Evolutionary conservation across 2,329 filamentous ascomycete genomes (phyloP).

Genomic region (Cadophora sp.): DNA sequence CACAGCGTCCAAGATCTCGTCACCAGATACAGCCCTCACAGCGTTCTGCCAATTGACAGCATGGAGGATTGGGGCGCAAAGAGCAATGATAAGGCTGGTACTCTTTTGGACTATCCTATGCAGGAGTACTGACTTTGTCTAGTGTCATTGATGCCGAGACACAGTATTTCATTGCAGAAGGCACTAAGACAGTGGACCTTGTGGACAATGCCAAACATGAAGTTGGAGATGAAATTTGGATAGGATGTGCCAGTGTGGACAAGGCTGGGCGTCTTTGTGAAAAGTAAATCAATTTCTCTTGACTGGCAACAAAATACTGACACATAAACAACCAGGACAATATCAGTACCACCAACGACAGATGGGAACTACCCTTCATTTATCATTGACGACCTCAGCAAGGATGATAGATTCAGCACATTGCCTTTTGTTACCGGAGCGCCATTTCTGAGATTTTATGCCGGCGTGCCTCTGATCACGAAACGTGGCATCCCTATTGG

Average conservation of each 20-base stretch:
- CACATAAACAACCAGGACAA: constrained; percentile 40
- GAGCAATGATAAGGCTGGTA: constrained; percentile 53
- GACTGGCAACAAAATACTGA: background rate
- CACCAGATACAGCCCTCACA: constrained; percentile 53
- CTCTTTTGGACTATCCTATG: no score
- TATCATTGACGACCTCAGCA: constrained; percentile 42
- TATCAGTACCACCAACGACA: constrained; percentile 35
- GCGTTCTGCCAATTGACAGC: constrained; percentile 57
- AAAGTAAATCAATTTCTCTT: constrained; percentile 31
- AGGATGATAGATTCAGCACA: constrained; percentile 42
- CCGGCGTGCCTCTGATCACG: constrained; percentile 45
- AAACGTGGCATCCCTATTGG: constrained; percentile 56
- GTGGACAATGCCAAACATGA: constrained; percentile 39
- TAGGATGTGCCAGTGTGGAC: constrained; percentile 42
- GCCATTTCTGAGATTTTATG: constrained; percentile 43
- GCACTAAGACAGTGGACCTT: constrained; percentile 53
- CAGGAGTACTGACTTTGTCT: background rate
- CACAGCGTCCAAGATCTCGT: constrained; percentile 43
- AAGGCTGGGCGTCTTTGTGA: constrained; percentile 45
- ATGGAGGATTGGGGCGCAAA: constrained; percentile 54
- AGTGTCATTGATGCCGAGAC: constrained; percentile 53
- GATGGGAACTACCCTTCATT: constrained; percentile 42
- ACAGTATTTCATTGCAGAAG: constrained; percentile 60
- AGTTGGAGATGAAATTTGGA: constrained; percentile 44
- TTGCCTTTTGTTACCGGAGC: constrained; percentile 41